phyloP scores from a whole-genome alignment of 148 eudicot species.

The Rhododendron ferrugineum region DNA sequence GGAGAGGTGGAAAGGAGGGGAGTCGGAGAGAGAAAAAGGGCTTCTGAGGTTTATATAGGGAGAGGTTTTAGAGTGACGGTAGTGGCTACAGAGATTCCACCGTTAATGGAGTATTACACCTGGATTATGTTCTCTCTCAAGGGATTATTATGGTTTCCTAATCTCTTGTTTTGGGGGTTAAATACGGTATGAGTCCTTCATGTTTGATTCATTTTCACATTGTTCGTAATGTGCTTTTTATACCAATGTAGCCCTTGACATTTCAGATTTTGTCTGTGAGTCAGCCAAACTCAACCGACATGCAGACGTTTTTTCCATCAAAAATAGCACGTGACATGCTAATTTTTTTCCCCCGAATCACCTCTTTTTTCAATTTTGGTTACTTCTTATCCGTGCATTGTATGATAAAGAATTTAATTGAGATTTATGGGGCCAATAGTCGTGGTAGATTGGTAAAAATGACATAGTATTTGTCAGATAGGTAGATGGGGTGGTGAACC shows the following conservation, averaged over 20 bases:
- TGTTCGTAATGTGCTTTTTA: neutral
- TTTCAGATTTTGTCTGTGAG: neutral
- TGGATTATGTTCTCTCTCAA: neutral
- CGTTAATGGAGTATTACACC: neutral
- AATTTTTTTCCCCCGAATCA: too few species aligned
- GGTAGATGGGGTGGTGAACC: too few species aligned
- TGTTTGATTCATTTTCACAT: neutral
- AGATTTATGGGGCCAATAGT: too few species aligned
- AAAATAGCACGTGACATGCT: too few species aligned
- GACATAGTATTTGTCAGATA: too few species aligned
- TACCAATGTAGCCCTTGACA: neutral
- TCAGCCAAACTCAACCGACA: neutral
- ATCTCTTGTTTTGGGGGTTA: neutral
- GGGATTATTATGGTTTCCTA: neutral
- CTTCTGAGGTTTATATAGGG: neutral
- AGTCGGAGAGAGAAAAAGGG: neutral
- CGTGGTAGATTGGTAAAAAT: too few species aligned
- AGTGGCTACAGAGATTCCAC: neutral
- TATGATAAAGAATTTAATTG: too few species aligned
- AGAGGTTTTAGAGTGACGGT: neutral
- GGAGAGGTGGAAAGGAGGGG: conserved; percentile 6
- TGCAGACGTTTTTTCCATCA: fast-evolving
- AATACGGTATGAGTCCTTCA: neutral
- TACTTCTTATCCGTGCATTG: too few species aligned
- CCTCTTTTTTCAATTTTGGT: too few species aligned